These are phyloP conservation scores for Oryza meyeriana DNA, from an alignment of 176 grass and related monocot genomes.

Conservation along the genomic window DNA sequence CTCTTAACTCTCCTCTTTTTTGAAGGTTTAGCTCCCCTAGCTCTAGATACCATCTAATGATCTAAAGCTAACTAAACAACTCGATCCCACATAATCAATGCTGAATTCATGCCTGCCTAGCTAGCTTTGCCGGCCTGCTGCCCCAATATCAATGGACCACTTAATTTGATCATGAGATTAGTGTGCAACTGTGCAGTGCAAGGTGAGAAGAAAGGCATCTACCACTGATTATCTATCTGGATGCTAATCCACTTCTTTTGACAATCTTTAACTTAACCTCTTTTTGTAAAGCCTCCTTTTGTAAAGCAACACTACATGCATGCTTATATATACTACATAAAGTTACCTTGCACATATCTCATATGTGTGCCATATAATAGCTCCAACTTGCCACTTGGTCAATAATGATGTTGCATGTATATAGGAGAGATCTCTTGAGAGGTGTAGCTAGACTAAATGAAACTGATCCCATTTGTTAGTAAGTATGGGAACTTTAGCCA, in stretches of 20 bases:
- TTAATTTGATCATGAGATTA: not conserved
- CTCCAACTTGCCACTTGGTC: not conserved
- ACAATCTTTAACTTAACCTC: constrained; percentile 1
- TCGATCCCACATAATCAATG: not conserved
- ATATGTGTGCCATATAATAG: not conserved
- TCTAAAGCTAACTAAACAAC: not conserved
- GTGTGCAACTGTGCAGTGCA: not conserved
- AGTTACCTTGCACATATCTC: not conserved
- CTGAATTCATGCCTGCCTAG: not conserved
- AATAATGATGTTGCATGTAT: not conserved
- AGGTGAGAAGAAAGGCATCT: constrained; percentile 13
- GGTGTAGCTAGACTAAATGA: not conserved
- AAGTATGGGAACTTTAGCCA: not conserved
- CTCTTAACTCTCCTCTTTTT: not conserved
- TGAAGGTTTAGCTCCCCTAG: not conserved
- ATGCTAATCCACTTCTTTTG: not conserved
- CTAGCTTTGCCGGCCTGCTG: not conserved
- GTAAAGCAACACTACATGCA: constrained; percentile 6
- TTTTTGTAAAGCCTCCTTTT: constrained; percentile 23
- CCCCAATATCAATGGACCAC: not conserved
- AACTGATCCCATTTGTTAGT: not conserved
- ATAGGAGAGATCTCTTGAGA: not conserved
- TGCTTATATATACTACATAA: not conserved
- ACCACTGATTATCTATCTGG: not conserved
- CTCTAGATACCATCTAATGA: not conserved